Conservation (phyloP, 805 yeast genomes). For the Ascoidea asiatica region DNA sequence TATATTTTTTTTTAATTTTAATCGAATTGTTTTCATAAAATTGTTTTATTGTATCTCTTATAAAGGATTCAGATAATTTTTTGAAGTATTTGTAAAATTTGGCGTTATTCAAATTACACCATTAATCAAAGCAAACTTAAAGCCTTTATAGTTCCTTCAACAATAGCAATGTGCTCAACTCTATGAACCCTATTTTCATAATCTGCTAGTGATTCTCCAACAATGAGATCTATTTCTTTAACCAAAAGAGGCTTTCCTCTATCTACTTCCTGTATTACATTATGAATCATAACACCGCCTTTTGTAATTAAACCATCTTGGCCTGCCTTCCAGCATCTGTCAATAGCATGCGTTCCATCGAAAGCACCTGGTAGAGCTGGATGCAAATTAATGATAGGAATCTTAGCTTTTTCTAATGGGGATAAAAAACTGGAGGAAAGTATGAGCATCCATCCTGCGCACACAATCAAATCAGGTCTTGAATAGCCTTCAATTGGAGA, state of each 20-base stretch:
- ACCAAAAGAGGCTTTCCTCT: slow-evolving; percentile 83
- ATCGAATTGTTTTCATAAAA: no score
- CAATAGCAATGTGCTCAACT: slow-evolving; percentile 83
- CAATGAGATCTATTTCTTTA: slow-evolving; percentile 55
- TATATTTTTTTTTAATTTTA: no score
- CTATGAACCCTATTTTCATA: slow-evolving; percentile 77
- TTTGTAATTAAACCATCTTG: slow-evolving; percentile 62
- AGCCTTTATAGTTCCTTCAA: slow-evolving; percentile 72
- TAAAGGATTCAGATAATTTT: no score
- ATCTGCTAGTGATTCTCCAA: slow-evolving; percentile 63
- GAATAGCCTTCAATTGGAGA: slow-evolving; percentile 23
- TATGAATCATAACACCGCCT: slow-evolving; percentile 95
- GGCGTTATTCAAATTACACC: no score
- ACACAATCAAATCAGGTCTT: slow-evolving; percentile 77
- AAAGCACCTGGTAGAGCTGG: slow-evolving; percentile 97
- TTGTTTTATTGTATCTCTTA: no score
- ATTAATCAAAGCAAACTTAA: no score
- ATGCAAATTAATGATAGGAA: slow-evolving; percentile 84
- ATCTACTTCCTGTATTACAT: slow-evolving; percentile 93
- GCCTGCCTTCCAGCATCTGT: slow-evolving; percentile 91
- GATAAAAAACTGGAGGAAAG: slow-evolving; percentile 63
- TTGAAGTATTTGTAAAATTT: no score
- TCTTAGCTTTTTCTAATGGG: slow-evolving; percentile 43
- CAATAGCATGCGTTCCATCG: slow-evolving; percentile 96
- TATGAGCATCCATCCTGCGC: slow-evolving; percentile 98